Conservation (phyloP, 2,329 filamentous ascomycete species). For the Aureobasidium zeae region DNA sequence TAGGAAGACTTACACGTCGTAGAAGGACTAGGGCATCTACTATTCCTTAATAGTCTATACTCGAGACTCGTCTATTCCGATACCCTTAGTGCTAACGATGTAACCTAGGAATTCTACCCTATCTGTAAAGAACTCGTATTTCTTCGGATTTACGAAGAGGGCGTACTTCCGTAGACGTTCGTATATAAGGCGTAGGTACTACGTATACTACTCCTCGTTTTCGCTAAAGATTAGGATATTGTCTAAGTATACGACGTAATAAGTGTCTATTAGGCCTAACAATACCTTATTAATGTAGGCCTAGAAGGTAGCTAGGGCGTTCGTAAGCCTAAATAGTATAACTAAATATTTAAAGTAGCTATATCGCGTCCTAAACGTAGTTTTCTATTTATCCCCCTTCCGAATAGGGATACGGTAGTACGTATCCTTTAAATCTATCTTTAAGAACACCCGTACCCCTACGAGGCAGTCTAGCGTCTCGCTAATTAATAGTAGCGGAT, state of each 20-base stretch:
- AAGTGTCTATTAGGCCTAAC: constrained; percentile 14
- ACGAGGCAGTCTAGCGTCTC: constrained; percentile 21
- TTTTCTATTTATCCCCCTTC: constrained; percentile 21
- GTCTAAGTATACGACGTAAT: constrained; percentile 24
- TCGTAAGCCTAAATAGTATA: constrained; percentile 24
- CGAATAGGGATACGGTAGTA: constrained; percentile 25
- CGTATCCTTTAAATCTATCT: constrained; percentile 21
- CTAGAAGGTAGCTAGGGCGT: constrained; percentile 23
- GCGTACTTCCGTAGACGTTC: too few relatives aligned
- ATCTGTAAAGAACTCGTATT: constrained; percentile 16
- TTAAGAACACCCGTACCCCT: constrained; percentile 18
- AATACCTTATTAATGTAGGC: constrained; percentile 23
- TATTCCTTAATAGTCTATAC: constrained; percentile 4
- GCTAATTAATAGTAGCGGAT: constrained; percentile 23
- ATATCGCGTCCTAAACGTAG: constrained; percentile 20
- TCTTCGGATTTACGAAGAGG: constrained; percentile 16
- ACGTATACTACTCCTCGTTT: too few relatives aligned
- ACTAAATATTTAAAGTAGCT: constrained; percentile 22
- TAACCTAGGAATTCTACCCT: constrained; percentile 19
- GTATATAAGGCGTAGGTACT: too few relatives aligned
- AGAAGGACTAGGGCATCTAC: neutral
- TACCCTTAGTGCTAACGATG: constrained; percentile 8
- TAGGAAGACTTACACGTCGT: constrained; percentile 15
- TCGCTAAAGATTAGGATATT: constrained; percentile 27
- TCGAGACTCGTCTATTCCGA: constrained; percentile 4